A percentile compares a stretch with the other conserved stretches of the same genome.
These are phyloP conservation scores for Pisolithus microcarpus DNA, from an alignment of 768 basidiomycete species.

Conservation along the genomic window DNA sequence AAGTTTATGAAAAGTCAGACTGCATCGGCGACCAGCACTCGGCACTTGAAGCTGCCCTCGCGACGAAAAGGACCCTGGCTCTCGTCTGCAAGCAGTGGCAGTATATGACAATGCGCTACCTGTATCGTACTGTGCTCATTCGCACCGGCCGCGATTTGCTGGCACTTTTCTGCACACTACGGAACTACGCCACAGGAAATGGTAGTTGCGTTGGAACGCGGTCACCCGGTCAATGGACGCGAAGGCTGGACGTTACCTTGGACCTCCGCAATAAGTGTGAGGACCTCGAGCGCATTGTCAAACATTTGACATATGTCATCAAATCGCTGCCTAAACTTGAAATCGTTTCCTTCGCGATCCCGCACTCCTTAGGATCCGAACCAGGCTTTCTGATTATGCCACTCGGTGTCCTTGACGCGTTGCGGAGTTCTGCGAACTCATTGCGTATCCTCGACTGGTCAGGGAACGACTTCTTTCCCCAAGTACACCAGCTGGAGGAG, in stretches of 20 bases:
- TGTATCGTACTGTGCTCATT: slow-evolving; percentile 20
- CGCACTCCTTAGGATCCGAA: not conserved
- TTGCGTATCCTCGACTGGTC: slow-evolving; percentile 18
- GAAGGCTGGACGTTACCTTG: slow-evolving; percentile 19
- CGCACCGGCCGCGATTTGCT: slow-evolving; percentile 10
- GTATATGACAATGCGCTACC: slow-evolving; percentile 16
- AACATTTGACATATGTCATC: slow-evolving; percentile 11
- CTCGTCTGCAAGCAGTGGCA: slow-evolving; percentile 25
- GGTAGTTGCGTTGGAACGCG: slow-evolving; percentile 4
- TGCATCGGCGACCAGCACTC: not conserved
- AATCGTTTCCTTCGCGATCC: slow-evolving; percentile 13
- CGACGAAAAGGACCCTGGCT: slow-evolving; percentile 21
- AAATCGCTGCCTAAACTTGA: slow-evolving; percentile 11
- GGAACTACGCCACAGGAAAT: slow-evolving; percentile 6
- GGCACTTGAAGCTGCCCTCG: slow-evolving; percentile 11
- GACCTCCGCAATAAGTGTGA: slow-evolving; percentile 4
- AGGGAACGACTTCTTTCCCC: not conserved
- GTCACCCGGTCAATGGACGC: slow-evolving; percentile 17
- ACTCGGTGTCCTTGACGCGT: slow-evolving; percentile 9
- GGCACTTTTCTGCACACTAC: slow-evolving; percentile 14
- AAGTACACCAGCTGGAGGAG: not conserved
- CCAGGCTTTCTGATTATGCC: not conserved
- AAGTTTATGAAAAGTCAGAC: too few relatives aligned
- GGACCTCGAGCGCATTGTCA: not conserved
- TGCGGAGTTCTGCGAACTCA: slow-evolving; percentile 11